Evolutionary conservation across 1,284 basidiomycete genomes (phyloP), one percentile per base, ranked within the genome.

Genomic region (Vanrija sp.): DNA sequence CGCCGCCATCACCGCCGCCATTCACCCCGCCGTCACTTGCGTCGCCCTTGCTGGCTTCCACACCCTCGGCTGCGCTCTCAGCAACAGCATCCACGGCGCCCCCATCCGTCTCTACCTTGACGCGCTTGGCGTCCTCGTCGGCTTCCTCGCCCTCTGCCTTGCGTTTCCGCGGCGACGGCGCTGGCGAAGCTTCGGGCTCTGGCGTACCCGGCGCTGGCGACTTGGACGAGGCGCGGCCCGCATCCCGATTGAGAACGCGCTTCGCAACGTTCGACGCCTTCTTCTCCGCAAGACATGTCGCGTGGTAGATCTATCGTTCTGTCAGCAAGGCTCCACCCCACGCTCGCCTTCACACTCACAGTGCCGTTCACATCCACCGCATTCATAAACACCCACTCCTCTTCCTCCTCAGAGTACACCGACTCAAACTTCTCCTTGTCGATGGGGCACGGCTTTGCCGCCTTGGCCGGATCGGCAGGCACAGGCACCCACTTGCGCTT

Each of bases 361-460:
- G 83, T 83, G 53, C 87, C 87, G 60, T 93, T 88, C 55, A 87
- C 86, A 71, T 83, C 83, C 23, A 93, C 80, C 0, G 94, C 92
- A 71, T 98, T 97, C 67, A 83, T 83, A 91, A 93, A 99, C 18
- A 98, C 88, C 94, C 95, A 98, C 65, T 98, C 96, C 78, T 98
- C 96, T 61, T 96, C 93, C 53, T 97, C 94, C 72, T 98, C 93
- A 56, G 86, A 79, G 77, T 91, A 98, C 77, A 98, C 95, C 62
- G 87, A 85, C 79, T 91, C 91, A 76, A 98, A 83, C 52, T 76
- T 77, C 76, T 99, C 96, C 80, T 97, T 96, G 84, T 96, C 98
- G 61, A 99, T 91, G 16, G 92, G 92, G 79, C 96, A 99, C 43
- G 88, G 86, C 62, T 56, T 86, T 52, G 87, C 86, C 72, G 93